Conservation (phyloP, 306 rosid species). For the Acacia melanoxylon region DNA sequence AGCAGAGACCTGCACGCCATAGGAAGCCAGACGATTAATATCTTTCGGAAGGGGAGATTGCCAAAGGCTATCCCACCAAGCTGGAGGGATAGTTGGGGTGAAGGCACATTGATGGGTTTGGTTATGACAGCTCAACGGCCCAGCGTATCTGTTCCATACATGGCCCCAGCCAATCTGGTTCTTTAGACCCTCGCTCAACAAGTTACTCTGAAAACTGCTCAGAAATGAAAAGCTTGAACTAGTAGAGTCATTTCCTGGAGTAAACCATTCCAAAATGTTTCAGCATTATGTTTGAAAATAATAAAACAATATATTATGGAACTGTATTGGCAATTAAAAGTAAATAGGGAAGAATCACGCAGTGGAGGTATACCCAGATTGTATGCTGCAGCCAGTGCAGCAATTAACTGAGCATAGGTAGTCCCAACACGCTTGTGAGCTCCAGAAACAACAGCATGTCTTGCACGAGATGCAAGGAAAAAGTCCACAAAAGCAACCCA, state of each 20-base stretch:
- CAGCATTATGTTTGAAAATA: conserved; percentile 19
- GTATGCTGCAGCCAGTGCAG: conserved; percentile 83
- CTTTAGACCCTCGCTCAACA: conserved; percentile 73
- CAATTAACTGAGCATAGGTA: conserved; percentile 95
- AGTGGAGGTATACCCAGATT: conserved; percentile 53
- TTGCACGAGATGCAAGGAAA: conserved; percentile 92
- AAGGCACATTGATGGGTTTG: conserved; percentile 78
- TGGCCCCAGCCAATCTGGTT: conserved; percentile 98
- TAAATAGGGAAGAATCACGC: neutral
- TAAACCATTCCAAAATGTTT: conserved; percentile 17
- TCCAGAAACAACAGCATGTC: conserved; percentile 75
- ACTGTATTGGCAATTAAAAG: neutral
- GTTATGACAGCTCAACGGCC: conserved; percentile 71
- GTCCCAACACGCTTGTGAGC: conserved; percentile 97
- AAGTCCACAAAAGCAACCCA: conserved; percentile 99
- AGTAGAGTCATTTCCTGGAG: conserved; percentile 57
- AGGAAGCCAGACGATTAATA: conserved; percentile 57
- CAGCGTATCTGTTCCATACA: conserved; percentile 93
- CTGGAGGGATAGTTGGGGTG: conserved; percentile 86
- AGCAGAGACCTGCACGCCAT: conserved; percentile 61
- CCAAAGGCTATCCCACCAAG: conserved; percentile 94
- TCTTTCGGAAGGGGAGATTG: conserved; percentile 88
- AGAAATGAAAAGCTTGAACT: conserved; percentile 64
- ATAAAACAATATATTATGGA: neutral
- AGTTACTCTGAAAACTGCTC: conserved; percentile 83